Evolutionary conservation across 2,329 filamentous ascomycete genomes (phyloP).

Genomic region (Gaeumannomyces sp.): DNA sequence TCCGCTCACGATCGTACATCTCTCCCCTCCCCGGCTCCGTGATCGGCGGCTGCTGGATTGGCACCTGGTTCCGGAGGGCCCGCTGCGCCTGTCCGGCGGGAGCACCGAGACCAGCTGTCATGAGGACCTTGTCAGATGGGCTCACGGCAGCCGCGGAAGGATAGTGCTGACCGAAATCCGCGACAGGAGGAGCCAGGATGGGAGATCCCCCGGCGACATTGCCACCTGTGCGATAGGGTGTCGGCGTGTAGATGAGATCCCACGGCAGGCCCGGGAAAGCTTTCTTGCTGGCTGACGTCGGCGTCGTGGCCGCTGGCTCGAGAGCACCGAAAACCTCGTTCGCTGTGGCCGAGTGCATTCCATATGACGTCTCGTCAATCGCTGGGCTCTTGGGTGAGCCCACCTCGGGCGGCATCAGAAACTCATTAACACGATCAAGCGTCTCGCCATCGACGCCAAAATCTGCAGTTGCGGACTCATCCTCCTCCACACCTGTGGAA

Average conservation of each 20-base stretch:
- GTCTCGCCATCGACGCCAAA: slow-evolving; percentile 32
- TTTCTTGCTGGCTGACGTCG: slow-evolving; percentile 28
- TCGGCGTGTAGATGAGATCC: slow-evolving; percentile 36
- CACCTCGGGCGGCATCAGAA: slow-evolving; percentile 38
- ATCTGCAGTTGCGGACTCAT: not conserved
- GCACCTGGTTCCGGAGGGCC: not conserved
- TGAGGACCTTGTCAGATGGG: not conserved
- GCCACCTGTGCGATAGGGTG: not conserved
- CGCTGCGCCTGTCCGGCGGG: not conserved
- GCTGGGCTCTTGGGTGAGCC: slow-evolving; percentile 3
- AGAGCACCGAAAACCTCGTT: slow-evolving; percentile 43
- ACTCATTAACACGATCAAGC: slow-evolving; percentile 42
- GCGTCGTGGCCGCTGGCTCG: slow-evolving; percentile 26
- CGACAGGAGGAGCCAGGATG: not conserved
- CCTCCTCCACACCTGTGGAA: not conserved
- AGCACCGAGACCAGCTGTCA: not conserved
- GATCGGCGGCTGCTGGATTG: not conserved
- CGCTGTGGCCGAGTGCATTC: slow-evolving; percentile 46
- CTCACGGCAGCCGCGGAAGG: not conserved
- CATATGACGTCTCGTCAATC: slow-evolving; percentile 42
- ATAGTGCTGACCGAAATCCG: slow-evolving; percentile 5
- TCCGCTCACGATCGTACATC: slow-evolving; percentile 2
- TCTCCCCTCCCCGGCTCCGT: not conserved
- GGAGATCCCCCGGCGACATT: not conserved
- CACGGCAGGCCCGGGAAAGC: slow-evolving; percentile 42